A percentile compares a stretch with the other conserved stretches of the same genome.
These are phyloP conservation scores for Dendrobium chrysotoxum DNA, from an alignment of 106 monocot species.

Conservation along the genomic window DNA sequence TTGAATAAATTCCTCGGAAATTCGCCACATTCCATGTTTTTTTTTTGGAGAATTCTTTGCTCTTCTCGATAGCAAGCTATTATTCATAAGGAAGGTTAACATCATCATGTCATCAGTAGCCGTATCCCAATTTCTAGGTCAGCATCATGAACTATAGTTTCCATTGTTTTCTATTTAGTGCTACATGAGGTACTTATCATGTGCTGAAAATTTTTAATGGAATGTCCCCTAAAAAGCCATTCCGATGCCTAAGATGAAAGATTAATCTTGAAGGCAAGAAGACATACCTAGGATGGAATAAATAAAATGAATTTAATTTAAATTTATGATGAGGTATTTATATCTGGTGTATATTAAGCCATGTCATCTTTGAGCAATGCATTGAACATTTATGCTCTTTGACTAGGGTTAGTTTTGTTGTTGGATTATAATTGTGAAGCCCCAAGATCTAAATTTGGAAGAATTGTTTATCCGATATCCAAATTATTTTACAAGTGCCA, in stretches of 20 bases:
- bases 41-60: too few species aligned
- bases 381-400: too few species aligned
- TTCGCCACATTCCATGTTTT: neutral
- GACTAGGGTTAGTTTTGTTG: too few species aligned
- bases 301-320: neutral
- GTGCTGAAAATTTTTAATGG: neutral
- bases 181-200: neutral
- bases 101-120: neutral
- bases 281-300: neutral
- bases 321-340: neutral
- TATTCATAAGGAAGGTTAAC: neutral
- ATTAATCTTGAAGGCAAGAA: neutral
- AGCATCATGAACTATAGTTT: neutral
- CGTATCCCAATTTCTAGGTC: neutral
- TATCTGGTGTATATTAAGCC: neutral
- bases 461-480: too few species aligned
- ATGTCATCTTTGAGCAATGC: too few species aligned
- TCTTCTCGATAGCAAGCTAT: neutral
- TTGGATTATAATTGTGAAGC: too few species aligned
- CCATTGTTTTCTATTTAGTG: neutral
- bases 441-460: too few species aligned
- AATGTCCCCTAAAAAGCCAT: neutral
- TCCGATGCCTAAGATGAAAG: neutral
- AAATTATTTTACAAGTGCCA: too few species aligned
- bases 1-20: neutral